Evolutionary conservation across 306 rosid genomes (phyloP).

Genomic region (Citrullus mucosospermus): DNA sequence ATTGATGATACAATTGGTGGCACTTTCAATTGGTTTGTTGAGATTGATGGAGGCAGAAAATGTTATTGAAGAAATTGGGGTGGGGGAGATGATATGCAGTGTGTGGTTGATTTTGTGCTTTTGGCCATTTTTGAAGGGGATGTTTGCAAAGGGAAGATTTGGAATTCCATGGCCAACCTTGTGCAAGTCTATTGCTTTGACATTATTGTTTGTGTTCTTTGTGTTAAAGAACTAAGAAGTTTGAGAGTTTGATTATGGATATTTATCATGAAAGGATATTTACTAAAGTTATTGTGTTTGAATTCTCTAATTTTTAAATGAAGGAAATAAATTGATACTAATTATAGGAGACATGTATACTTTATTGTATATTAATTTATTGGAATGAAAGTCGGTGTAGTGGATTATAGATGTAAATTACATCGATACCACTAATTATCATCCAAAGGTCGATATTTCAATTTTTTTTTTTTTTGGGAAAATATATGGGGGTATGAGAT

Average conservation of each 20-base stretch:
- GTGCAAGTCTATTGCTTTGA: constrained; percentile 22
- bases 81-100: constrained; percentile 31
- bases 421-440: too few relatives aligned
- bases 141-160: constrained; percentile 36
- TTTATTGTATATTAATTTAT: too few relatives aligned
- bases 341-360: too few relatives aligned
- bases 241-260: background rate
- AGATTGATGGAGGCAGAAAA: constrained; percentile 2
- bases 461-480: too few relatives aligned
- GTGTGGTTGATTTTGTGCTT: constrained; percentile 29
- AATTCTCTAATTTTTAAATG: too few relatives aligned
- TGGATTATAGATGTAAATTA: too few relatives aligned
- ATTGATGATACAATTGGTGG: constrained; percentile 32
- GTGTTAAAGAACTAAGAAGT: background rate
- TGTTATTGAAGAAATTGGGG: constrained; percentile 9
- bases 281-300: too few relatives aligned
- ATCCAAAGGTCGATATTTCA: too few relatives aligned
- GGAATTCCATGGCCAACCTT: constrained; percentile 43
- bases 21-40: constrained; percentile 15
- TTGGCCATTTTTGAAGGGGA: constrained; percentile 46
- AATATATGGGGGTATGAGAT: too few relatives aligned
- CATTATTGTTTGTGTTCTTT: constrained; percentile 22
- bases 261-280: background rate
- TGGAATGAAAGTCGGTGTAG: too few relatives aligned
- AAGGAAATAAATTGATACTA: too few relatives aligned